Percentiles rank a stretch among this genome's conserved stretches.
Conservation (phyloP, 2,329 filamentous ascomycete species). For the Fusarium hainanense region DNA sequence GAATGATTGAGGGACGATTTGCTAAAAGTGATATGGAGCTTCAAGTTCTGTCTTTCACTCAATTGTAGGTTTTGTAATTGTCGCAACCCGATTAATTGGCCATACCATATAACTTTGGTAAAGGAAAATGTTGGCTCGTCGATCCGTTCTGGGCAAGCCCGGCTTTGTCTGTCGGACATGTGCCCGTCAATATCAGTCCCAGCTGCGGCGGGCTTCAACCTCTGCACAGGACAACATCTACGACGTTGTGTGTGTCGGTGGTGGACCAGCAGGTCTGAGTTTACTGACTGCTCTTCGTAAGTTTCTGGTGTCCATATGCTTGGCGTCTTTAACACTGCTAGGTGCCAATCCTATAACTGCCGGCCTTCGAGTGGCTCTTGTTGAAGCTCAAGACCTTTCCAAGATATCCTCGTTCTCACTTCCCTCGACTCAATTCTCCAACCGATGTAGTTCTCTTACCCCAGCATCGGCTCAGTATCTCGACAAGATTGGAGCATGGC, state of each 20-base stretch:
- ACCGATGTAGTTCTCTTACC: constrained; percentile 94
- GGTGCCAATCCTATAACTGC: constrained; percentile 80
- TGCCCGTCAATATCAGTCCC: constrained; percentile 52
- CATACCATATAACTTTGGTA: not conserved
- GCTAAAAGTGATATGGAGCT: constrained; percentile 25
- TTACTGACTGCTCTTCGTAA: constrained; percentile 80
- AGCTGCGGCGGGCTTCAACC: constrained; percentile 56
- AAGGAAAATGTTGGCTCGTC: constrained; percentile 45
- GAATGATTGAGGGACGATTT: constrained; percentile 40
- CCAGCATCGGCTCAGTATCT: constrained; percentile 88
- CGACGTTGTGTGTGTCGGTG: constrained; percentile 92
- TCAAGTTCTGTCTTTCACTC: constrained; percentile 23
- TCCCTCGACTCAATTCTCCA: constrained; percentile 79
- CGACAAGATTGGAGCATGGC: constrained; percentile 85
- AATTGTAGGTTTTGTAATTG: constrained; percentile 7
- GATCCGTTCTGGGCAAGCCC: constrained; percentile 42
- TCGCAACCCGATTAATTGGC: constrained; percentile 7
- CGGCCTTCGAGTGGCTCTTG: constrained; percentile 83
- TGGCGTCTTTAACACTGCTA: constrained; percentile 50
- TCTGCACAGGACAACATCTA: constrained; percentile 76
- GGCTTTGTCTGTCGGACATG: constrained; percentile 62
- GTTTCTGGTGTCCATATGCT: not conserved
- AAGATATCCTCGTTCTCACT: constrained; percentile 75
- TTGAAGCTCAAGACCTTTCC: constrained; percentile 88
- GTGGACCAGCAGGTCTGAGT: constrained; percentile 88